Percentiles rank a stretch among this genome's conserved stretches.
Conservation (phyloP, 2,329 filamentous ascomycete species). For the Proliferodiscus dingleyae region DNA sequence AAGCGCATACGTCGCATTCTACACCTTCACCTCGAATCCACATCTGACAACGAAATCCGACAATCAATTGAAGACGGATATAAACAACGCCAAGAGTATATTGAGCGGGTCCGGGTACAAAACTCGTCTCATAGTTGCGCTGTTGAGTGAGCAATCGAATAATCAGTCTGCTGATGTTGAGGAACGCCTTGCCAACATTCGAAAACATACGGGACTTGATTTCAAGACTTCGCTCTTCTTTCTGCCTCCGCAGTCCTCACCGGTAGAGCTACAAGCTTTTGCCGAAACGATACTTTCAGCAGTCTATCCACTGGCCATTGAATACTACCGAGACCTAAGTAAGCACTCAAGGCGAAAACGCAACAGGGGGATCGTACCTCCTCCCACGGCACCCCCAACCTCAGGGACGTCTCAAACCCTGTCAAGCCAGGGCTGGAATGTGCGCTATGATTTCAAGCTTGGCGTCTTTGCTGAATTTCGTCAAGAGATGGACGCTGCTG, state of each 20-base stretch:
- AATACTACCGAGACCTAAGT: constrained; percentile 93
- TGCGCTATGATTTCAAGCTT: constrained; percentile 91
- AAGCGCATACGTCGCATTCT: constrained; percentile 76
- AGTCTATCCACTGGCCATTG: constrained; percentile 69
- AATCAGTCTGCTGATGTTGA: constrained; percentile 56
- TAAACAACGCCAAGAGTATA: constrained; percentile 68
- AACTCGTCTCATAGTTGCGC: constrained; percentile 68
- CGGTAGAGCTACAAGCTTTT: constrained; percentile 67
- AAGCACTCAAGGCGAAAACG: constrained; percentile 88
- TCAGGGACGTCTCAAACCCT: constrained; percentile 79
- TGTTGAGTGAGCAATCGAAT: constrained; percentile 67
- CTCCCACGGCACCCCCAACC: constrained; percentile 77
- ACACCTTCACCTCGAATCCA: constrained; percentile 66
- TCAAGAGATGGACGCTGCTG: constrained; percentile 83
- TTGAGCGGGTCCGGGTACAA: constrained; percentile 69
- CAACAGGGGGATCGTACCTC: constrained; percentile 69
- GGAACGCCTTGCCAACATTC: constrained; percentile 73
- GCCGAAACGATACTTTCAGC: constrained; percentile 67
- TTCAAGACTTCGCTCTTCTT: constrained; percentile 78
- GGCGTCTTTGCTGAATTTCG: constrained; percentile 88
- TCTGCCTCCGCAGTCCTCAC: constrained; percentile 67
- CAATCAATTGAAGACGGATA: constrained; percentile 81
- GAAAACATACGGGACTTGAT: constrained; percentile 74
- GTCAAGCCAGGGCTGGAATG: constrained; percentile 84
- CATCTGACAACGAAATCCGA: constrained; percentile 75